A percentile compares a stretch with the other conserved stretches of the same genome.
These are phyloP conservation scores for Cubamyces lactineus DNA, from an alignment of 768 basidiomycete species.

Conservation along the genomic window DNA sequence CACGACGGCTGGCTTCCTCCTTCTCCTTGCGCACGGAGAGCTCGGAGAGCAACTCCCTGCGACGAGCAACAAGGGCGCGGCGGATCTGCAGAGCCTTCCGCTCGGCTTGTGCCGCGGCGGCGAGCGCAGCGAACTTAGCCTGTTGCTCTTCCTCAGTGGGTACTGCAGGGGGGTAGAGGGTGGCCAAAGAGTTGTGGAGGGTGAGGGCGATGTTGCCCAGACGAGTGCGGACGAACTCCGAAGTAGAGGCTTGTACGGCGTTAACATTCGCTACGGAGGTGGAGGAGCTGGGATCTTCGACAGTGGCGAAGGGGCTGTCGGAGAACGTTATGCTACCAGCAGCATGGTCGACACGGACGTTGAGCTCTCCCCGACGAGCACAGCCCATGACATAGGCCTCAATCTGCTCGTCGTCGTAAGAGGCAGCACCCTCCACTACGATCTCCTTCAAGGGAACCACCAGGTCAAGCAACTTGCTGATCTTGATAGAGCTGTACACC, in stretches of 20 bases:
- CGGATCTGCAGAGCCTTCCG: slow-evolving; percentile 76
- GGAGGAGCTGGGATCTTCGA: slow-evolving; percentile 41
- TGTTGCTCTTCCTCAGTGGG: slow-evolving; percentile 59
- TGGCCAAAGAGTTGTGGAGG: slow-evolving; percentile 70
- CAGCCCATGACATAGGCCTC: slow-evolving; percentile 95
- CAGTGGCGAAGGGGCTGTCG: slow-evolving; percentile 67
- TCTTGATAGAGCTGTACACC: slow-evolving; percentile 86
- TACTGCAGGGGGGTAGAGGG: slow-evolving; percentile 50
- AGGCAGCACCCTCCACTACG: slow-evolving; percentile 46
- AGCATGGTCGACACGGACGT: slow-evolving; percentile 87
- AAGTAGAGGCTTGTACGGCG: slow-evolving; percentile 69
- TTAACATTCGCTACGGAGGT: slow-evolving; percentile 40
- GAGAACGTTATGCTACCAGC: slow-evolving; percentile 83
- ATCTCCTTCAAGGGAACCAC: slow-evolving; percentile 72
- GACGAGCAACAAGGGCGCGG: slow-evolving; percentile 81
- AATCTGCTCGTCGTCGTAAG: slow-evolving; percentile 73
- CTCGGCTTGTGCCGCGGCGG: slow-evolving; percentile 70
- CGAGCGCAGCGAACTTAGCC: slow-evolving; percentile 59
- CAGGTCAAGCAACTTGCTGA: slow-evolving; percentile 76
- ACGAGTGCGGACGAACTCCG: slow-evolving; percentile 76
- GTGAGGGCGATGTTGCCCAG: slow-evolving; percentile 74
- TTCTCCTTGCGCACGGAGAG: slow-evolving; percentile 84
- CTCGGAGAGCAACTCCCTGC: slow-evolving; percentile 84
- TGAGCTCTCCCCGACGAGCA: slow-evolving; percentile 83
- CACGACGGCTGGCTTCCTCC: slow-evolving; percentile 80